phyloP scores from a whole-genome alignment of 176 grass and related monocot species.

The Musa troglodytarum region DNA sequence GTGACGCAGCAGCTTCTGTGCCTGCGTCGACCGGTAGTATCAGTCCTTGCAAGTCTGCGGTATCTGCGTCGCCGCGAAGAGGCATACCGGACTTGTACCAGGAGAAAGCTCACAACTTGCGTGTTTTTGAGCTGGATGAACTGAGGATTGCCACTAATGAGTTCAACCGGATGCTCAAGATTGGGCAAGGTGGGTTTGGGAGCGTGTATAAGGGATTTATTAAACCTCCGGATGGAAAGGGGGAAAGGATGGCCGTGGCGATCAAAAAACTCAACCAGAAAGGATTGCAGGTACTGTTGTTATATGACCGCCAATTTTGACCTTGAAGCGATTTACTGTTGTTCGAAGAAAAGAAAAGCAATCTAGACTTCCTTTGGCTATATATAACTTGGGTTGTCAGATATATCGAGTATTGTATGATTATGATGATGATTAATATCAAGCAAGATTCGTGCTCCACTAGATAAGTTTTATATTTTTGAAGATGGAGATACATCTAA shows the following conservation, averaged over 20 bases:
- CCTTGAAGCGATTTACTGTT: not conserved
- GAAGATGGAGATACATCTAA: too few relatives aligned
- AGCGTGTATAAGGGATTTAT: constrained; percentile 15
- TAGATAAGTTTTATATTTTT: too few relatives aligned
- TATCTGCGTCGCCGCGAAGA: not conserved
- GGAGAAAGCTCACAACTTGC: constrained; percentile 8
- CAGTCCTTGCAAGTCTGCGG: not conserved
- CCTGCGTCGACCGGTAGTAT: not conserved
- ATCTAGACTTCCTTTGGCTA: not conserved
- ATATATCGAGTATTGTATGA: too few relatives aligned
- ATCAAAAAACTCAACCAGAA: constrained; percentile 17
- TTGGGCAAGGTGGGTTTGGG: constrained; percentile 14
- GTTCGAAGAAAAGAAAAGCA: not conserved
- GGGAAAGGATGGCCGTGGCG: not conserved
- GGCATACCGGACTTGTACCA: constrained; percentile 7
- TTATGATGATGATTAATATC: too few relatives aligned
- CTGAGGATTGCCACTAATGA: constrained; percentile 2
- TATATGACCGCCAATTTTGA: not conserved
- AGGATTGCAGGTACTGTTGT: constrained; percentile 9
- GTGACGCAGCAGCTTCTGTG: not conserved
- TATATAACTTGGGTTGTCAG: too few relatives aligned
- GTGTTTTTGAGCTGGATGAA: constrained; percentile 7
- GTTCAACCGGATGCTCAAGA: constrained; percentile 14
- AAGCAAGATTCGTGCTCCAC: too few relatives aligned
- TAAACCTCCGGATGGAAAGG: not conserved